Evolutionary conservation across 352 stramenopile genomes (phyloP), one percentile per base, ranked within the genome.

Genomic region (Phytopythium helicoides): DNA sequence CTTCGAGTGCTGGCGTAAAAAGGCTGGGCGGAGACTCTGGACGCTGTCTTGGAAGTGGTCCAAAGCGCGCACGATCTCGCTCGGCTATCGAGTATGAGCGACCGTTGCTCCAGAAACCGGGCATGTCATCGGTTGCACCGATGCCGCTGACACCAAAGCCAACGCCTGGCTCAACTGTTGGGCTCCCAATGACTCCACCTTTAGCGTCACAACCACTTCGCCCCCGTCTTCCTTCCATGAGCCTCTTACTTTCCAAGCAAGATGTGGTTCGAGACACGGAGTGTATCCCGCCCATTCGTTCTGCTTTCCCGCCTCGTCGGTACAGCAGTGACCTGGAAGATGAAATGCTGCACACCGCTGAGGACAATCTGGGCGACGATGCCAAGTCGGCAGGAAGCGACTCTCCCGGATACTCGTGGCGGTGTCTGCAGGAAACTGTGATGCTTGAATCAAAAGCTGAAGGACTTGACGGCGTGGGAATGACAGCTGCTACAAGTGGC

Each of bases 401-500:
- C 51, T 64, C 66, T 19, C 40, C 66, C 19, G 79, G 75, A n/a
- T 92, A 92, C 63, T 90, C 79, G 42, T 92, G 82, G 82, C 64
- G 81, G 28, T 61, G 79, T 44, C 66, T 92, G 2, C 82, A 92
- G 56, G 82, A 90, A 50, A 90, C 77, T 0, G 78, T 90, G 39
- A 66, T 64, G 26, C 76, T 63, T 31, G 79, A 92, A 62, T 92
- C 79, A 6, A 71, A 73, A 31, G 74, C 64, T 22, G 64, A 89
- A n/a, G 73, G 77, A 7, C 69, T 89, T 41, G 56, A 68, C 14
- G 66, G 81, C 9, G 64, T 79, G 4, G 68, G 76, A 10, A 73
- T 69, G 10, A 47, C 19, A 14, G 40, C 7, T 9, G 10, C 40
- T 9, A 33, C 5, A 33, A 33, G 9, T 33, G 28, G 28, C 28